Evolutionary conservation across 2,329 filamentous ascomycete genomes (phyloP), one percentile per base, ranked within the genome.

Genomic region (Xenosphaeropsis pyriputrescens): DNA sequence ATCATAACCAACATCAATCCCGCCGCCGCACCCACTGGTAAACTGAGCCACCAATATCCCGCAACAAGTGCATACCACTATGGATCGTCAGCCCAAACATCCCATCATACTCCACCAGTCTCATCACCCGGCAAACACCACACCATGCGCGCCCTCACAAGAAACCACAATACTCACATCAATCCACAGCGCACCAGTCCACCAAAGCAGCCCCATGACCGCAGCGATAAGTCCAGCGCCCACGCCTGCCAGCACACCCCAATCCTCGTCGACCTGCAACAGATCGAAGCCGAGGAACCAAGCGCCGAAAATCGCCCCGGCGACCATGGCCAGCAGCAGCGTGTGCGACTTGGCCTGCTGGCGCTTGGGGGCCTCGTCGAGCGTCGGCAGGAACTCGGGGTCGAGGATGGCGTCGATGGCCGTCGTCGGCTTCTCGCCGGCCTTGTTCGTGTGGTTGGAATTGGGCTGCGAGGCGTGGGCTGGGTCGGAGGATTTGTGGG

Each of bases 201-300:
- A 37, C 18, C 26, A 26, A 17, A 37, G 18, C 29, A 37, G 16
- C 4, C 7, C 17, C 26, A 26, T 26, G 12, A 26, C 22, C 22
- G 8, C 22, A 22, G 16, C 37, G 32, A 38, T 14, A 9, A 22
- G 18, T 18, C 31, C 8, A 34, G 14, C 31, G n/a, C 19, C 16
- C 34, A 26, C 8, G 22, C 22, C 22, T 9, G 30, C 30, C 30
- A 38, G 18, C 1, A 38, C n/a, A 5, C 18, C 31, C 16, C 30
- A 19, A n/a, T 29, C 17, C 13, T 38, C n/a, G 34, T n/a, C 18
- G 7, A 26, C 12, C 22, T 38, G 37, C 17, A 38, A 34, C n/a
- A 38, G 37, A 17, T 38, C 37, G 14, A 38, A 38, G 30, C 37
- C 37, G 17, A 34, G 29, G 18, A 38, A 29, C 37, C 37, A 38